Percentiles rank a stretch among this genome's conserved stretches.
Conservation (phyloP, 345 rosid genomes). For the Nephelium lappaceum region DNA sequence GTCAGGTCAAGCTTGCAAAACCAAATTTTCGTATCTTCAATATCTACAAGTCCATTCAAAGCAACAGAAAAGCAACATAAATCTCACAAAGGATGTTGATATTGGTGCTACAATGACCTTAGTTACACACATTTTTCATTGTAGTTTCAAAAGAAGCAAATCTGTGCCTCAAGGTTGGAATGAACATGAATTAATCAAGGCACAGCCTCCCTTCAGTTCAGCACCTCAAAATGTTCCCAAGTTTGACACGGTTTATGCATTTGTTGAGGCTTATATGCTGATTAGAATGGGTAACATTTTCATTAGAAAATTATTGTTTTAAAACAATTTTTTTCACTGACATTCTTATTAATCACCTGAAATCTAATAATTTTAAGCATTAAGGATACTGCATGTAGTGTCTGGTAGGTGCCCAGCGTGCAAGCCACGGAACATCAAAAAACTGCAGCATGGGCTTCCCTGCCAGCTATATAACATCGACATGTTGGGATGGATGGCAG, state of each 20-base stretch:
- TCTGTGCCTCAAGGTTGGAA: background rate
- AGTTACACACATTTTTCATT: background rate
- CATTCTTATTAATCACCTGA: background rate
- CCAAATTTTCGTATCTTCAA: background rate
- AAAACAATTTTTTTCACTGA: background rate
- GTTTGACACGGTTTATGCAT: background rate
- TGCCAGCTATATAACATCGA: background rate
- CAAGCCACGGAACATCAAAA: background rate
- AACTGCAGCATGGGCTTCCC: background rate
- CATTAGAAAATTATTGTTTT: background rate
- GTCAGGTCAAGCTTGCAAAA: background rate
- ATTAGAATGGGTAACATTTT: background rate
- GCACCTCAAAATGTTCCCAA: slow-evolving; percentile 11
- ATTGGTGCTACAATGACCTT: background rate
- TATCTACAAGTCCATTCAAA: background rate
- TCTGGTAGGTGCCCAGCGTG: background rate
- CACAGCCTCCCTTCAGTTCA: background rate
- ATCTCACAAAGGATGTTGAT: background rate
- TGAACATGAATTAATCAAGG: background rate
- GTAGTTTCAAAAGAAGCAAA: background rate
- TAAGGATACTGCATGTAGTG: background rate
- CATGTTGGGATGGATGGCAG: background rate
- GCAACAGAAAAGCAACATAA: background rate
- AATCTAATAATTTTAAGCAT: background rate
- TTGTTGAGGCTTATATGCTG: background rate